Base-by-base conservation (phyloP, 139 green algal species). In the Chlamydomonas sp. region DNA sequence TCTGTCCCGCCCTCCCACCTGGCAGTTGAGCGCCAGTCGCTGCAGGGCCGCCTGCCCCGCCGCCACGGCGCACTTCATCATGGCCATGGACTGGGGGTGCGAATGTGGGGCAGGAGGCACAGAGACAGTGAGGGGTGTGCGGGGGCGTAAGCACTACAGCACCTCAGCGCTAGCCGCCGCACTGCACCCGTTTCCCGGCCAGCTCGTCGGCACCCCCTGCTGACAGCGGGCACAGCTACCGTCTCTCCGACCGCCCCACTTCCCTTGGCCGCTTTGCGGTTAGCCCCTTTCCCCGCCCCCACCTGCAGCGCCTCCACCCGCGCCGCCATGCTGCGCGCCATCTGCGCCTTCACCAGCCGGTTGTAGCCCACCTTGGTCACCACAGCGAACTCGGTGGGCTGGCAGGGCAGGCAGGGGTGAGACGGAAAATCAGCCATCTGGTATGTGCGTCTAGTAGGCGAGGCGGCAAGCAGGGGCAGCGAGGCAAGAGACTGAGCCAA, bases 361-460 rank as follows among this genome's bases (percentile, higher is more conserved):
- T 87, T 91, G 79, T 93, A 93, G 1, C 60, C 86, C 8, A 90
- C 74, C 16, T 88, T 82, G 67, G 62, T 86, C n/a, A 93, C 86
- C 60, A 91, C 73, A 0, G 86, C 90, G 16, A 93, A 84, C 86
- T 93, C 86, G 18, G 76, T 85, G 4, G 66, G 60, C 82, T 86
- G 82, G 31, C 31, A 49, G 31, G 31, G 31, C 31, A 49, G 31
- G 31, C 31, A 49, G 31, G 31, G 31, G 31, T 49, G 31, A 49
- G 31, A 49, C 31, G 31, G 31, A 49, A 49, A 49, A 49, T 49
- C 31, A 49, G 31, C 31, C 31, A 49, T 49, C 31, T 49, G 31
- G 31, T 49, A 49, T 49, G 31, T 49, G 31, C 31, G 31, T 49
- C 31, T 49, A 49, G 31, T 49, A 49, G 31, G 31, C 31, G 31